Percentiles rank a stretch among this genome's conserved stretches.
Evolutionary conservation across 1,284 basidiomycete species (phyloP).

Genomic region (Porodaedalea pini): DNA sequence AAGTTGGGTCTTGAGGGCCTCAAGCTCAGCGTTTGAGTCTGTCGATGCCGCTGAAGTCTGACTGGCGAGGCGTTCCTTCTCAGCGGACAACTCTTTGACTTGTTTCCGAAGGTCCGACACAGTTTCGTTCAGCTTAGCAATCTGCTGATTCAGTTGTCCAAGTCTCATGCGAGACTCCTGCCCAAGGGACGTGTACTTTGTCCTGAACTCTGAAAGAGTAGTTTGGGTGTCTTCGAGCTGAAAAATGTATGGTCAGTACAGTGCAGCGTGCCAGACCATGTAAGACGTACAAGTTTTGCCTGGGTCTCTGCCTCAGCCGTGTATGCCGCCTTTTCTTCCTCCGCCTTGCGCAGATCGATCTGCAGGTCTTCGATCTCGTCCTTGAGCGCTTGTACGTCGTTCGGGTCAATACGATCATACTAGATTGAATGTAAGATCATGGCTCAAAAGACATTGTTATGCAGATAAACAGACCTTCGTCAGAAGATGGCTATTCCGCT

Average conservation of each 20-base stretch:
- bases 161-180: constrained; percentile 31
- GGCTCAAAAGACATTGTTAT: background rate
- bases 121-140: constrained; percentile 34
- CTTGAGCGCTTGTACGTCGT: constrained; percentile 80
- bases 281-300: constrained; percentile 31
- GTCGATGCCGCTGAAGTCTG: constrained; percentile 24
- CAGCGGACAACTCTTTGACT: constrained; percentile 29
- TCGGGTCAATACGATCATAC: constrained; percentile 87
- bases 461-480: constrained; percentile 53
- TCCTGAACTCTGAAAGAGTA: constrained; percentile 30
- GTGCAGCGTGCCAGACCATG: constrained; percentile 23
- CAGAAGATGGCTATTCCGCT: constrained; percentile 76
- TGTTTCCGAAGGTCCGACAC: constrained; percentile 29
- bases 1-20: constrained; percentile 34
- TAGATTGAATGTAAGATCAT: constrained; percentile 28
- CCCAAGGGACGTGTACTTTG: constrained; percentile 32
- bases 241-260: constrained; percentile 22
- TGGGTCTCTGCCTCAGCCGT: constrained; percentile 38
- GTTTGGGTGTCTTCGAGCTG: constrained; percentile 31
- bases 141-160: constrained; percentile 33
- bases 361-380: constrained; percentile 60
- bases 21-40: constrained; percentile 21
- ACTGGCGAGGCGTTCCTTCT: constrained; percentile 33
- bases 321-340: constrained; percentile 28
- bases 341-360: constrained; percentile 30